Base-by-base conservation (phyloP, 2,329 filamentous ascomycete species). In the Tolypocladium inflatum region DNA sequence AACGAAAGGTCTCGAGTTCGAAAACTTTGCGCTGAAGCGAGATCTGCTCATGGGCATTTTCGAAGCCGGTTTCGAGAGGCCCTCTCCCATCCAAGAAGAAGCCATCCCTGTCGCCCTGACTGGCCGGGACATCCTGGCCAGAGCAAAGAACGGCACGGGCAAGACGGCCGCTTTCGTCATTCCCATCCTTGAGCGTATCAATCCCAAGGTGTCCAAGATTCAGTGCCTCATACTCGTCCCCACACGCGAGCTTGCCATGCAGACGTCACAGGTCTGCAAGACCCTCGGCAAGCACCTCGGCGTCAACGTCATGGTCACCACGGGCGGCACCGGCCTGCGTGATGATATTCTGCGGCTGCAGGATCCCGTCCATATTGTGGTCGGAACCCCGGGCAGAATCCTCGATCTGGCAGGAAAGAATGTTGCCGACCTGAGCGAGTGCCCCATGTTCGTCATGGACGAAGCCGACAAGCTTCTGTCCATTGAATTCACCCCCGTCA, bases 181-280 rank as follows among this genome's bases (percentile, higher is more conserved):
- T 63, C 94, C 94, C 54, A 90, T 90, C 52, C 84, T 99, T 58
- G 90, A 99, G 77, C 89, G 90, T 71, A 94, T 97, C 77, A 97
- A 99, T 78, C 90, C 94, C 55, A 97, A 97, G 75, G 89, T 90
- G 73, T 88, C 89, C 71, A 97, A 97, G 78, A 96, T 94, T 61
- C 94, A 99, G 79, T 92, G 91, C 66, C 84, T 99, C 62, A 95
- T 99, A 67, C 85, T 99, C 58, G 94, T 99, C 51, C 95, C 94
- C 41, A 99, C 94, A 62, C 84, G 94, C 83, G 94, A 99, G 78
- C 81, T 99, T 66, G 95, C 95, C 57, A 87, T 99, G 75, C 94
- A 99, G 75, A 99, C 94, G 60, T 99, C 95, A 55, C 94, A 99
- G 76, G 94, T 99, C 65, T 99, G 94, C 85, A 99, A 97, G 80